phyloP scores from a whole-genome alignment of 179 eudicot genomes.

The Silene noctiflora region DNA sequence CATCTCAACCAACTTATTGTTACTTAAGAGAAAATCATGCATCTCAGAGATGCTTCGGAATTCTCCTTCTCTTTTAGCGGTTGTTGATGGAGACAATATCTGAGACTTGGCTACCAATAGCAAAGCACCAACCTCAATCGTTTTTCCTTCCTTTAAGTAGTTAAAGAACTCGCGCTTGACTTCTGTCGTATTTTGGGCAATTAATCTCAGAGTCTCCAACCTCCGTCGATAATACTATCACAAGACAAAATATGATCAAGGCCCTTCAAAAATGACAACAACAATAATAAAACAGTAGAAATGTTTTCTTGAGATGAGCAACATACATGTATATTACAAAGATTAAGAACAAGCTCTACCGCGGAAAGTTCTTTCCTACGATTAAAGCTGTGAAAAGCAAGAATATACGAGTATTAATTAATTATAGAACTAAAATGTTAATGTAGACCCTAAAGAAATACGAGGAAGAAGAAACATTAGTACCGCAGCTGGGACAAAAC shows the following conservation, averaged over 20 bases:
- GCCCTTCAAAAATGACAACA: background rate
- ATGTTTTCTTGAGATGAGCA: too few species aligned
- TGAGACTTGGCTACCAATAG: constrained; percentile 5
- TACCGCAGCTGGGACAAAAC: too few species aligned
- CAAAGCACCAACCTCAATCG: constrained; percentile 4
- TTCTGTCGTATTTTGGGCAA: constrained; percentile 6
- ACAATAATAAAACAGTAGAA: background rate
- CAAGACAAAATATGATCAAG: background rate
- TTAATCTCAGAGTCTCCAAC: constrained; percentile 12
- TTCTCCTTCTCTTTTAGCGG: too few species aligned
- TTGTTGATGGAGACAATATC: background rate
- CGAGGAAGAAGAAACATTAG: too few species aligned
- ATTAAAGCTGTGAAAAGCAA: background rate
- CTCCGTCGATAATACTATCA: background rate
- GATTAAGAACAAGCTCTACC: background rate
- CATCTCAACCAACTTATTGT: background rate
- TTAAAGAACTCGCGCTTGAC: constrained; percentile 7
- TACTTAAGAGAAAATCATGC: background rate
- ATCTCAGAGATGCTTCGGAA: background rate
- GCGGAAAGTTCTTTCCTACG: background rate
- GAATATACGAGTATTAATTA: too few species aligned
- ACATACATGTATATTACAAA: background rate
- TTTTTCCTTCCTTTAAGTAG: background rate
- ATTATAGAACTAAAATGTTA: too few species aligned
- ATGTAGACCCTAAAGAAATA: too few species aligned